phyloP scores from a whole-genome alignment of 2,329 filamentous ascomycete species.

The Fusarium austroafricanum region DNA sequence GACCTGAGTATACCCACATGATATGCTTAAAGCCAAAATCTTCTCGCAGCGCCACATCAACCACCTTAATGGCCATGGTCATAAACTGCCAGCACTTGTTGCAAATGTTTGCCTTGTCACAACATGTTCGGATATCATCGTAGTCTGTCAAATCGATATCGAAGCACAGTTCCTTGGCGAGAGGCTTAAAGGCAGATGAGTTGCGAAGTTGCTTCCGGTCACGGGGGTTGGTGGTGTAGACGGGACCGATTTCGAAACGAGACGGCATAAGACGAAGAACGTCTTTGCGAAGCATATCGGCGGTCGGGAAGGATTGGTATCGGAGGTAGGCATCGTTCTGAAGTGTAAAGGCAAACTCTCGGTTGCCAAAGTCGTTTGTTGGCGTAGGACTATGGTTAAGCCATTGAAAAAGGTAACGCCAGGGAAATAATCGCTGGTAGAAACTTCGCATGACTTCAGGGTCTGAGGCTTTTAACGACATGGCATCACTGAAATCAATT shows the following conservation, averaged over 20 bases:
- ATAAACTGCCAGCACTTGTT: conserved; percentile 96
- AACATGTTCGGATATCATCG: conserved; percentile 96
- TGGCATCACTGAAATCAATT: conserved; percentile 46
- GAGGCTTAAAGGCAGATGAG: conserved; percentile 82
- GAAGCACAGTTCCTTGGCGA: conserved; percentile 95
- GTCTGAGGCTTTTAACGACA: conserved; percentile 69
- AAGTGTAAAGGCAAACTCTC: conserved; percentile 97
- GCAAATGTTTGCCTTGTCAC: conserved; percentile 92
- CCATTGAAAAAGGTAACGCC: conserved; percentile 96
- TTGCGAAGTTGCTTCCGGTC: conserved; percentile 91
- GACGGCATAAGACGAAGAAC: conserved; percentile 88
- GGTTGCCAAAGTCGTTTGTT: conserved; percentile 87
- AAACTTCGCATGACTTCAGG: conserved; percentile 91
- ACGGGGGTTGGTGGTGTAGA: conserved; percentile 92
- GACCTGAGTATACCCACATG: conserved; percentile 97
- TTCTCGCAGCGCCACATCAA: conserved; percentile 86
- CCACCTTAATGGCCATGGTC: conserved; percentile 95
- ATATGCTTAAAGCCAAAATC: conserved; percentile 98
- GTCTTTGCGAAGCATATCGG: conserved; percentile 83
- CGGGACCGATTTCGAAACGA: conserved; percentile 98
- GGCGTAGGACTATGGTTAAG: conserved; percentile 92
- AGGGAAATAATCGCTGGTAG: conserved; percentile 95
- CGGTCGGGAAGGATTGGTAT: conserved; percentile 77
- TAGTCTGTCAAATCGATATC: conserved; percentile 99
- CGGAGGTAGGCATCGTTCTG: conserved; percentile 91